Evolutionary conservation across 2,329 filamentous ascomycete genomes (phyloP).

Genomic region (Pezicula radicicola): DNA sequence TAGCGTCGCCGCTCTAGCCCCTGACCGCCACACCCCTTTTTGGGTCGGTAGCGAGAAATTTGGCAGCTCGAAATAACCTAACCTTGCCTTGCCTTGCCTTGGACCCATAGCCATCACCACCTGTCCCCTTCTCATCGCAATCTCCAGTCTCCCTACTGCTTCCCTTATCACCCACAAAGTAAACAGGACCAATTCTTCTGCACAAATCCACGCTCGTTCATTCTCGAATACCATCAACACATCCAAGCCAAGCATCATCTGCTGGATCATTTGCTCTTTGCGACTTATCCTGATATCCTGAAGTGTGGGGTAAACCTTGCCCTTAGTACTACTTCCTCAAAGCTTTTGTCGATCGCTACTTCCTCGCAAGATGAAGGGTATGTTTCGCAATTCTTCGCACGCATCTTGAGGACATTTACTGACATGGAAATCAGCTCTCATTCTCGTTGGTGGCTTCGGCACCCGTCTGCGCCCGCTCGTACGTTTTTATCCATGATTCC

Average conservation of each 20-base stretch:
- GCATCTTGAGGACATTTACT: conserved; percentile 7
- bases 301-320: conserved; percentile 12
- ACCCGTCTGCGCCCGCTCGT: conserved; percentile 95
- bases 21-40: too few species aligned
- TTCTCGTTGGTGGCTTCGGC: conserved; percentile 98
- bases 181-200: too few species aligned
- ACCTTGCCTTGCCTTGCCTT: too few species aligned
- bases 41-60: too few species aligned
- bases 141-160: too few species aligned
- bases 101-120: too few species aligned
- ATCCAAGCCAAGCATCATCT: background rate
- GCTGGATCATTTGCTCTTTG: conserved; percentile 1
- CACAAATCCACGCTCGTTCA: too few species aligned
- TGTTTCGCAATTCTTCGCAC: conserved; percentile 5
- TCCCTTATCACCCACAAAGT: too few species aligned
- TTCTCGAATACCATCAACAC: background rate
- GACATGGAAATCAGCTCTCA: conserved; percentile 64
- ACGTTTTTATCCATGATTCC: conserved; percentile 38
- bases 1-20: too few species aligned
- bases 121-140: too few species aligned
- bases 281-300: background rate
- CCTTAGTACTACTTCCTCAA: background rate
- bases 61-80: too few species aligned
- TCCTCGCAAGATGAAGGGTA: conserved; percentile 29
- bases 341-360: conserved; percentile 9